Percentiles rank a stretch among this genome's conserved stretches.
Evolutionary conservation across 305 asterid genomes (phyloP).

Genomic region (Fraxinus latifolia): DNA sequence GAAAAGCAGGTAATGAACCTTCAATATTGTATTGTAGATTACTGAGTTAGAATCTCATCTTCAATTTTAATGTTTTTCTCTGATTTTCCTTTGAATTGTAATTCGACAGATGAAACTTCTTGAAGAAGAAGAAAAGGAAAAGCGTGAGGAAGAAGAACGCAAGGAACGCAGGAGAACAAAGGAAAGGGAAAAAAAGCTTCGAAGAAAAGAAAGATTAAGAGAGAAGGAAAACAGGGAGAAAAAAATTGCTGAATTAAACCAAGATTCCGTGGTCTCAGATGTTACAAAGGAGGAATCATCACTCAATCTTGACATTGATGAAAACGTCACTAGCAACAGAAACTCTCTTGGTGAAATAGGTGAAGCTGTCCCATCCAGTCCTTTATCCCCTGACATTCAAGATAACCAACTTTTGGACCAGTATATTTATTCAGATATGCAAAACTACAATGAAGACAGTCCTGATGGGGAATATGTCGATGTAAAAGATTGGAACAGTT

Average conservation of each 20-base stretch:
- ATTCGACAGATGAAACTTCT: constrained; percentile 79
- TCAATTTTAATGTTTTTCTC: constrained; percentile 18
- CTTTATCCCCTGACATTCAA: constrained; percentile 50
- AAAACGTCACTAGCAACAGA: constrained; percentile 35
- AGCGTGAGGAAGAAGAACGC: constrained; percentile 66
- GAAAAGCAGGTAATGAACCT: constrained; percentile 79
- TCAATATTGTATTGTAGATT: constrained; percentile 20
- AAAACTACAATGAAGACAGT: constrained; percentile 46
- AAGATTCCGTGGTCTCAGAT: constrained; percentile 36
- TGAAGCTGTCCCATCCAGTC: constrained; percentile 52
- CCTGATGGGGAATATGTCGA: constrained; percentile 40
- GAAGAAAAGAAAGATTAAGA: constrained; percentile 89
- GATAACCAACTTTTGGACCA: constrained; percentile 52
- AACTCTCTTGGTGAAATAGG: constrained; percentile 48
- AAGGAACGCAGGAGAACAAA: constrained; percentile 82
- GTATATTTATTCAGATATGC: constrained; percentile 41
- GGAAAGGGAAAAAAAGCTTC: constrained; percentile 89
- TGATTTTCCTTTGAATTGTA: constrained; percentile 31
- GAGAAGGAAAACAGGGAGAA: constrained; percentile 74
- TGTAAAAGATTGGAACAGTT: constrained; percentile 42
- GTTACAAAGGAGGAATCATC: constrained; percentile 42
- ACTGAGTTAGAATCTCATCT: constrained; percentile 13
- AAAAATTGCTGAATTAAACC: constrained; percentile 42
- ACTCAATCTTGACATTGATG: constrained; percentile 41
- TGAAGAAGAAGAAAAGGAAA: constrained; percentile 97